Evolutionary conservation across 2,329 filamentous ascomycete species (phyloP).

Genomic region (Trichoderma polysporum): DNA sequence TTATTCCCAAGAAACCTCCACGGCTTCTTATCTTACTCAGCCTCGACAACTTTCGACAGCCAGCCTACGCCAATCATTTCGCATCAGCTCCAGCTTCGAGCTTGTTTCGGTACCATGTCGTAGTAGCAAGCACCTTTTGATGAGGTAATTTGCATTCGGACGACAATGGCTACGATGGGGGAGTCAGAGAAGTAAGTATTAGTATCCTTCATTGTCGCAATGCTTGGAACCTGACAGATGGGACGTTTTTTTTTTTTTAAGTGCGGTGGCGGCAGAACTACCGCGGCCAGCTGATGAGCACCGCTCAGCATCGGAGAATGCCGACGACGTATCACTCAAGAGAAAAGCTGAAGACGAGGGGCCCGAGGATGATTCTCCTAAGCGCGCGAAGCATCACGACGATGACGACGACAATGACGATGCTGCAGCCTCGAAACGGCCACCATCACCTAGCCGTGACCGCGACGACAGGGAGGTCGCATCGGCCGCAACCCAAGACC

Average conservation of each 20-base stretch:
- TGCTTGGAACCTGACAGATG: background rate
- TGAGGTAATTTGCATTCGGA: background rate
- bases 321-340: conserved; percentile 28
- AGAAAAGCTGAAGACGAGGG: conserved; percentile 31
- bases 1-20: conserved; percentile 13
- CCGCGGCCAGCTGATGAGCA: background rate
- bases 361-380: conserved; percentile 26
- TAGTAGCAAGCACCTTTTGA: background rate
- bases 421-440: background rate
- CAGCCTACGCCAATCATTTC: background rate
- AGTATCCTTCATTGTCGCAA: background rate
- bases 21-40: conserved; percentile 26
- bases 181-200: conserved; percentile 7
- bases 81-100: background rate
- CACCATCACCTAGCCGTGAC: background rate
- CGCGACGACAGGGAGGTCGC: background rate
- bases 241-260: background rate
- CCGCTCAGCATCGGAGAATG: background rate
- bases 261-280: conserved; percentile 3
- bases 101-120: background rate
- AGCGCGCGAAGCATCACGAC: conserved; percentile 30
- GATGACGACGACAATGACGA: conserved; percentile 22
- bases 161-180: conserved; percentile 19
- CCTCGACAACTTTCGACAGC: conserved; percentile 28
- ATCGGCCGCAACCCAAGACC: conserved; percentile 18